Evolutionary conservation across 768 basidiomycete genomes (phyloP).

Genomic region (Tricholoma matsutake): DNA sequence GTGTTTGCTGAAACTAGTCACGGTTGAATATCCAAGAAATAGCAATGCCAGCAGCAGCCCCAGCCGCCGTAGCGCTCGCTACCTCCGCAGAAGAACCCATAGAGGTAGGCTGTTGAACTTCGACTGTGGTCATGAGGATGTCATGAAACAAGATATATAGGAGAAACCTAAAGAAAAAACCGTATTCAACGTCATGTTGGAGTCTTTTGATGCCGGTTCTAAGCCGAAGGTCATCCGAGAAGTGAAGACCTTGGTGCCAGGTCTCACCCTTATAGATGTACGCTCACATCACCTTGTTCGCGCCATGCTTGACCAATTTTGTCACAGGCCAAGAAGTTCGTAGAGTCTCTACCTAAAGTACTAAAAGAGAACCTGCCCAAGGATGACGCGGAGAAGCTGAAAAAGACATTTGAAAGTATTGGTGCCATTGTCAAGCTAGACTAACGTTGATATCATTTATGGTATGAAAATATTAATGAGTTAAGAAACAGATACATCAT

Average conservation of each 20-base stretch:
- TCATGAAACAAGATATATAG: constrained; percentile 31
- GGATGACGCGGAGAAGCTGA: constrained; percentile 96
- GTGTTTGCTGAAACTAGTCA: constrained; percentile 44
- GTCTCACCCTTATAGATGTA: constrained; percentile 96
- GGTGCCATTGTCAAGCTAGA: constrained; percentile 88
- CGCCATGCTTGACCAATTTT: constrained; percentile 5
- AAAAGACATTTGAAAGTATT: constrained; percentile 83
- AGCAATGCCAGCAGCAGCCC: constrained; percentile 79
- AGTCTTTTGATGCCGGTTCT: constrained; percentile 86
- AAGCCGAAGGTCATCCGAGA: constrained; percentile 98
- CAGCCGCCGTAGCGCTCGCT: constrained; percentile 53
- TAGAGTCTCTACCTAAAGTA: constrained; percentile 89
- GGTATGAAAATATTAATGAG: constrained; percentile 16
- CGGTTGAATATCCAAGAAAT: constrained; percentile 97
- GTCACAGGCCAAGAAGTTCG: constrained; percentile 95
- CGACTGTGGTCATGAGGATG: background rate
- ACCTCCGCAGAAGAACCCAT: constrained; percentile 61
- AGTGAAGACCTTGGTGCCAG: constrained; percentile 93
- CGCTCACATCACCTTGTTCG: constrained; percentile 28
- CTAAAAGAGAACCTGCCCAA: constrained; percentile 95
- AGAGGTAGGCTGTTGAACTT: constrained; percentile 45
- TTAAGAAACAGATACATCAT: constrained; percentile 13
- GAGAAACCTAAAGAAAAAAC: constrained; percentile 99
- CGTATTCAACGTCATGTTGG: constrained; percentile 91
- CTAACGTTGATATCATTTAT: constrained; percentile 36